Percentiles rank a stretch among this genome's conserved stretches.
Conservation (phyloP, 345 rosid genomes). For the Citrus maxima region DNA sequence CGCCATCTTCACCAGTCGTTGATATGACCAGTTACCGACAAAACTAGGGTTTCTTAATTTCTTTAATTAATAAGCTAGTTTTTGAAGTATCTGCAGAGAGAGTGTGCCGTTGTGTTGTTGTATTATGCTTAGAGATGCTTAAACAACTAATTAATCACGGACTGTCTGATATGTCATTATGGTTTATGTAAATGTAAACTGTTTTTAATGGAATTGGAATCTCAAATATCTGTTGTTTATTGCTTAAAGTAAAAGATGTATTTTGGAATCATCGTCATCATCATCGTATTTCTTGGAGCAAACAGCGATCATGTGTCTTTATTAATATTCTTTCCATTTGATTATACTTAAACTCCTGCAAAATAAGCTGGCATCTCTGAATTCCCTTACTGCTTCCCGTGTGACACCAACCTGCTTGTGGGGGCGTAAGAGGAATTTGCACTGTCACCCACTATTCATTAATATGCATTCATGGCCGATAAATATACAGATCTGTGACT, state of each 20-base stretch:
- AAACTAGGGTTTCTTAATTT: not conserved
- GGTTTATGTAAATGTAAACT: slow-evolving; percentile 5
- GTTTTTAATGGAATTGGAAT: slow-evolving; percentile 10
- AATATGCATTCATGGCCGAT: too few species aligned
- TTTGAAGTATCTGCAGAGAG: not conserved
- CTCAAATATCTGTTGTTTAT: not conserved
- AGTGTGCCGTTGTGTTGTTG: not conserved
- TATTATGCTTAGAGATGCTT: slow-evolving; percentile 6
- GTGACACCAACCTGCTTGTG: not conserved
- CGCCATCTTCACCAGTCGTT: slow-evolving; percentile 18
- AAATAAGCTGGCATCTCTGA: slow-evolving; percentile 15
- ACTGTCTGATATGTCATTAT: not conserved
- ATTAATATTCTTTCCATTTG: not conserved
- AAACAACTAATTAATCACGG: not conserved
- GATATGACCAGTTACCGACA: not conserved
- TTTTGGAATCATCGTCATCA: slow-evolving; percentile 5
- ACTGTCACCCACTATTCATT: too few species aligned
- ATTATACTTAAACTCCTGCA: slow-evolving; percentile 5
- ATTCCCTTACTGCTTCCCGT: not conserved
- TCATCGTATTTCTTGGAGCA: slow-evolving; percentile 12
- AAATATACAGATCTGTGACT: too few species aligned
- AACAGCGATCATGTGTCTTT: slow-evolving; percentile 4
- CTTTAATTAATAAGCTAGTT: not conserved
- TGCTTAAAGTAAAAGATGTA: not conserved
- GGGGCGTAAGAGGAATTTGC: not conserved